Base-by-base conservation (phyloP, 2,329 filamentous ascomycete species). In the Stenocarpella maydis region DNA sequence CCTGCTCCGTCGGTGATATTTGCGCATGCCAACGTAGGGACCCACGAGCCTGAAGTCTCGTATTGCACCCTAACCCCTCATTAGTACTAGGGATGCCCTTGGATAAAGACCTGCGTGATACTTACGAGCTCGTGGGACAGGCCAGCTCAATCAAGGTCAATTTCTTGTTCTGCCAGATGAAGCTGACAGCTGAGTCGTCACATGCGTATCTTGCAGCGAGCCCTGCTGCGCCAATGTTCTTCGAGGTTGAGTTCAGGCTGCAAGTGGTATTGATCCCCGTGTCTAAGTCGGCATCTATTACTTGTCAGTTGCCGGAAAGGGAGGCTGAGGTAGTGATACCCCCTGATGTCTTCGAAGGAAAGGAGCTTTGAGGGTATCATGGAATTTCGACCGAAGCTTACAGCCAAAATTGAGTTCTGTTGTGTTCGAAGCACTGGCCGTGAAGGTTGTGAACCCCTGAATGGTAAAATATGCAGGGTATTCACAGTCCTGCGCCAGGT, bases 61-160 rank as follows among this genome's bases (percentile, higher is more conserved):
- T 66, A 67, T 19, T 65, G 53, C 39, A 47, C 47, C 37, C 70
- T 71, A 26, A 24, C 24, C 15, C 8, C 37, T 5, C 50, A 55
- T 71, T 19, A 71, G 70, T 47, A 9, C n/a, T n/a, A 8, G 7
- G 34, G 4, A 43, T 15, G 6, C n/a, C 19, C 9, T 12, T 14
- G 45, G 34, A 37, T 9, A 2, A 19, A 10, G n/a, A n/a, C 5
- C 3, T 19, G 34, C 31, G 4, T 37, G 5, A 45, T 21, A 67
- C 65, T 58, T 37, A 67, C 65, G 52, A 26, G 65, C 53, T 60
- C 4, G 41, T 39, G 45, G 65, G 78, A 74, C 85, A 87, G 17
- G 81, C 77, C 34, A 77, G 77, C 77, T 87, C 83, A 52, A 85
- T 77, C 74, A 85, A 71, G n/a, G 79, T 81, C 52, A 86, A 71